phyloP scores from a whole-genome alignment of 768 basidiomycete genomes.

The Mycena venus region DNA sequence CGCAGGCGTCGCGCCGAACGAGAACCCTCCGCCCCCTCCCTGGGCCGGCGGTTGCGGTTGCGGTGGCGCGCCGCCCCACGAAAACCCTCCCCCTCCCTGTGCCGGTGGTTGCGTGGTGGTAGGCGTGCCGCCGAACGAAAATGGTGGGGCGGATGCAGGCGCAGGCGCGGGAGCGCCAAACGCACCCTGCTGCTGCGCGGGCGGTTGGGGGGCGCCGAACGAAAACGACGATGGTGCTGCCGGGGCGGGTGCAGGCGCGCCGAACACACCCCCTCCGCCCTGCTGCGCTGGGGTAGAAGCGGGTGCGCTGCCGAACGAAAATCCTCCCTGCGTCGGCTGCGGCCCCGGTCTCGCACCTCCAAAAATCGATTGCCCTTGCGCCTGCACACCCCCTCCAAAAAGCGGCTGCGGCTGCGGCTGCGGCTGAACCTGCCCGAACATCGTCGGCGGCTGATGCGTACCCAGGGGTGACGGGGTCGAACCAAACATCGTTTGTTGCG shows the following conservation, averaged over 20 bases:
- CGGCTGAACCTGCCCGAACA: too few relatives aligned
- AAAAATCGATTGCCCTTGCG: too few relatives aligned
- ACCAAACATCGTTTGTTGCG: too few relatives aligned
- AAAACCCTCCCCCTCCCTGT: not conserved
- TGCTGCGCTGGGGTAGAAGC: too few relatives aligned
- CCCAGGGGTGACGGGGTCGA: too few relatives aligned
- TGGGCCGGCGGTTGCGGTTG: not conserved
- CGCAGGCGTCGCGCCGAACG: slow-evolving; percentile 20
- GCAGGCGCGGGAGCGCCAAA: too few relatives aligned
- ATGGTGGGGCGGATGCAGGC: not conserved
- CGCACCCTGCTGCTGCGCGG: too few relatives aligned
- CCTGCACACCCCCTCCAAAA: not conserved
- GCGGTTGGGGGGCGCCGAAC: not conserved
- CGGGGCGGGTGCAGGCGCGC: too few relatives aligned
- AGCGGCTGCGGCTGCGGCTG: not conserved
- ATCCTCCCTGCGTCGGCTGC: not conserved
- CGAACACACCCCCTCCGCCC: too few relatives aligned
- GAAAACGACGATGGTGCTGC: not conserved
- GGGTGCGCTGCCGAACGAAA: slow-evolving; percentile 14
- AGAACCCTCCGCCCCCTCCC: not conserved
- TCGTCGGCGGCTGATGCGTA: too few relatives aligned
- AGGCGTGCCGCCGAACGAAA: not conserved
- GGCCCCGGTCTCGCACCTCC: too few relatives aligned
- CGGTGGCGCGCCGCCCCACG: slow-evolving; percentile 1
- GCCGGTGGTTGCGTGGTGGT: not conserved